These are phyloP conservation scores for Kwoniella newhampshirensis DNA, from an alignment of 768 basidiomycete genomes.

Conservation along the genomic window DNA sequence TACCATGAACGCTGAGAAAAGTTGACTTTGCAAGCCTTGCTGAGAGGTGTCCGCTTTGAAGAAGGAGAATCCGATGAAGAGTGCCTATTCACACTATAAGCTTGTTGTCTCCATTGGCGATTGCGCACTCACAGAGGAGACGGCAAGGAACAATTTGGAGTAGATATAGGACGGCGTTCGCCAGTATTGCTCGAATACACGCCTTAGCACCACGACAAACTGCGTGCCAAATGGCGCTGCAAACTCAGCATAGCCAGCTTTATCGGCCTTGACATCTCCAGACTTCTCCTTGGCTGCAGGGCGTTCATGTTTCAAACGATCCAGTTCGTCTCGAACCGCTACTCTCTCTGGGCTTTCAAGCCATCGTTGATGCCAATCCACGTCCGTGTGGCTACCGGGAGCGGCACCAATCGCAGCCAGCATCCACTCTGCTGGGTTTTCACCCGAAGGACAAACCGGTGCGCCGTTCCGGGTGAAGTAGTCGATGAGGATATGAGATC, in stretches of 20 bases:
- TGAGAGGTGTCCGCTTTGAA: slow-evolving; percentile 51
- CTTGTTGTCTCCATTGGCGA: not conserved
- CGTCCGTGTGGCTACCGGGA: slow-evolving; percentile 60
- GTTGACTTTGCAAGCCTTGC: slow-evolving; percentile 52
- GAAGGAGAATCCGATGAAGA: slow-evolving; percentile 55
- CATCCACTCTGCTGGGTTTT: slow-evolving; percentile 63
- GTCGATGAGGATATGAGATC: slow-evolving; percentile 66
- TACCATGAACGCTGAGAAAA: slow-evolving; percentile 49
- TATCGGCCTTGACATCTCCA: slow-evolving; percentile 54
- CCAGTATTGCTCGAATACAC: slow-evolving; percentile 55
- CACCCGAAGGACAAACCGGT: slow-evolving; percentile 64
- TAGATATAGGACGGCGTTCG: slow-evolving; percentile 55
- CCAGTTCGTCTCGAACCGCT: slow-evolving; percentile 60
- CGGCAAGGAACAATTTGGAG: slow-evolving; percentile 51
- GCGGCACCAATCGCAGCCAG: slow-evolving; percentile 82
- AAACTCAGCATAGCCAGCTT: slow-evolving; percentile 45
- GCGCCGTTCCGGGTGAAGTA: slow-evolving; percentile 79
- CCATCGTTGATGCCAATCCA: slow-evolving; percentile 69
- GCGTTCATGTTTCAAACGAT: slow-evolving; percentile 57
- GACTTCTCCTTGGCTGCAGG: slow-evolving; percentile 48
- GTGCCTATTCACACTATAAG: slow-evolving; percentile 13
- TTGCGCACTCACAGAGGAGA: slow-evolving; percentile 28
- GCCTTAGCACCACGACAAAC: slow-evolving; percentile 37
- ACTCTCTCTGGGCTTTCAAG: slow-evolving; percentile 60
- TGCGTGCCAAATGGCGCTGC: slow-evolving; percentile 42